These are phyloP conservation scores for Fusarium solani-melongenae DNA, from an alignment of 2,329 filamentous ascomycete genomes.

Conservation along the genomic window DNA sequence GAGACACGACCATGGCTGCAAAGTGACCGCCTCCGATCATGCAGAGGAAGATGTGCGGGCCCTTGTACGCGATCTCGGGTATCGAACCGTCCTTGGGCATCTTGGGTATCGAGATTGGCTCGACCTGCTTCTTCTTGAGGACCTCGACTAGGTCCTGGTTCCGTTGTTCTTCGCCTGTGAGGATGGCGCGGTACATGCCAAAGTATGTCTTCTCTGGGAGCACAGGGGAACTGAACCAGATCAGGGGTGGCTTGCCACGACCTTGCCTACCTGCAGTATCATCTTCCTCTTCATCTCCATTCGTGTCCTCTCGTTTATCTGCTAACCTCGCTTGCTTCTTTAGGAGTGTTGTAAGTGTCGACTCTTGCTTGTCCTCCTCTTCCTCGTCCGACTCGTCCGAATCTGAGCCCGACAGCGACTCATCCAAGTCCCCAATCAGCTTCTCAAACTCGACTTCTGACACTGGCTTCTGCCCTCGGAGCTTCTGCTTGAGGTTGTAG, in stretches of 20 bases:
- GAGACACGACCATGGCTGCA: slow-evolving; percentile 92
- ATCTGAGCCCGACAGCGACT: slow-evolving; percentile 91
- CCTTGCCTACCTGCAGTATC: slow-evolving; percentile 59
- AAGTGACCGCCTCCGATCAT: slow-evolving; percentile 99
- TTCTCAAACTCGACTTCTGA: slow-evolving; percentile 88
- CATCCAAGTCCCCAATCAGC: slow-evolving; percentile 85
- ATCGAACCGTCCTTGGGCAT: slow-evolving; percentile 68
- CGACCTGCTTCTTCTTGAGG: slow-evolving; percentile 81
- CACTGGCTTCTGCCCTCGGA: slow-evolving; percentile 78
- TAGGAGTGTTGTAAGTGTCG: slow-evolving; percentile 78
- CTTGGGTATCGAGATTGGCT: slow-evolving; percentile 66
- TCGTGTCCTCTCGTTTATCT: slow-evolving; percentile 58
- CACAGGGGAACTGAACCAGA: slow-evolving; percentile 85
- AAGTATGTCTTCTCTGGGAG: slow-evolving; percentile 84
- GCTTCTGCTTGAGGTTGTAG: slow-evolving; percentile 94
- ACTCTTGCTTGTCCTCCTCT: slow-evolving; percentile 69
- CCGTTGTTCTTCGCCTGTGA: slow-evolving; percentile 77
- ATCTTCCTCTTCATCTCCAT: slow-evolving; percentile 60
- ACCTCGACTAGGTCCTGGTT: slow-evolving; percentile 71
- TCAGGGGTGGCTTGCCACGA: slow-evolving; percentile 76
- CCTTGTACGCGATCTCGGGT: slow-evolving; percentile 67
- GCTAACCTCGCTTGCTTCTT: slow-evolving; percentile 85
- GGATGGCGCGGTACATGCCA: slow-evolving; percentile 86
- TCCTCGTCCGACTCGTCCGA: slow-evolving; percentile 78
- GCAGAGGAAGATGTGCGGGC: slow-evolving; percentile 92